These are phyloP conservation scores for Pichia thaimueangensis DNA, from an alignment of 805 yeast genomes.

Conservation along the genomic window DNA sequence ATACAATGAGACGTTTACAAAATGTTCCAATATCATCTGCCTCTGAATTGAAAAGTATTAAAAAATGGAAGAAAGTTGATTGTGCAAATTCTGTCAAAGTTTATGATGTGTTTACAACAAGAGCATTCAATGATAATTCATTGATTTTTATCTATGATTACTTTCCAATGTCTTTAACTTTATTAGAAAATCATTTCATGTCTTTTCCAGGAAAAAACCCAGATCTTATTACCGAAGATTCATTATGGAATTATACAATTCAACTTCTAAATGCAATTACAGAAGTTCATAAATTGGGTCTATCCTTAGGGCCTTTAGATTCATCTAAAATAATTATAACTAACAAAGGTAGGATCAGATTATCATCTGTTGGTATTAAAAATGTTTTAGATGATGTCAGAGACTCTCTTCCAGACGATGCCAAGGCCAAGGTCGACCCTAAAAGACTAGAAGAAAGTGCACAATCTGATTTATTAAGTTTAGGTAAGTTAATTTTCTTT, in stretches of 20 bases:
- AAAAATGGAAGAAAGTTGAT: constrained; percentile 57
- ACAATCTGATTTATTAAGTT: constrained; percentile 46
- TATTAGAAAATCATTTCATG: constrained; percentile 61
- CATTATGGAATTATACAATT: constrained; percentile 68
- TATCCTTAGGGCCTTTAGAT: constrained; percentile 58
- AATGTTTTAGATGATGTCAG: constrained; percentile 48
- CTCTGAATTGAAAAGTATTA: constrained; percentile 50
- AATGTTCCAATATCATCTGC: constrained; percentile 50
- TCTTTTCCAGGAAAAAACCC: constrained; percentile 33
- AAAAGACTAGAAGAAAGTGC: too few relatives aligned
- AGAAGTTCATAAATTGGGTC: constrained; percentile 57
- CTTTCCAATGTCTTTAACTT: constrained; percentile 68
- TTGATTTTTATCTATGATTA: constrained; percentile 78
- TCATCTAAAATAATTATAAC: constrained; percentile 69
- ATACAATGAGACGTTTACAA: constrained; percentile 71
- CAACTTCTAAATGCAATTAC: constrained; percentile 68
- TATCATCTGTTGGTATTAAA: constrained; percentile 63
- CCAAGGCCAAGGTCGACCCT: constrained; percentile 14
- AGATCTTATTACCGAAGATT: constrained; percentile 53
- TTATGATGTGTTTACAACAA: constrained; percentile 78
- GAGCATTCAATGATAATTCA: constrained; percentile 77
- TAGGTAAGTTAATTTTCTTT: constrained; percentile 58
- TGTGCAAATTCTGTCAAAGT: constrained; percentile 58
- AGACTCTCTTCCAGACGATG: constrained; percentile 26
- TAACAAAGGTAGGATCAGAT: constrained; percentile 60